phyloP scores from a whole-genome alignment of 169 alveolate species.

The Cryptosporidium ubiquitum region DNA sequence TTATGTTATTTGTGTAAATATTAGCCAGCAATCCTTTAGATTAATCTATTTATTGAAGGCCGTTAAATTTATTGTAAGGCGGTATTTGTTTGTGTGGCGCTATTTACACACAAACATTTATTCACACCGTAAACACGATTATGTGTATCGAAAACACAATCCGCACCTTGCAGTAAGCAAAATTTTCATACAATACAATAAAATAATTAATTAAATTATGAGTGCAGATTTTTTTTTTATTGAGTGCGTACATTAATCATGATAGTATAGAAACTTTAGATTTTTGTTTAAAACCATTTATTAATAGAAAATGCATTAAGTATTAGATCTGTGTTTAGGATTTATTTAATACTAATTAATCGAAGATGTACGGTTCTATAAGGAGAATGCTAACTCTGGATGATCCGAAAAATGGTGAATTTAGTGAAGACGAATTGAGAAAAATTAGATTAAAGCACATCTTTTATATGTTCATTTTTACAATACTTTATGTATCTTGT shows the following conservation, averaged over 20 bases:
- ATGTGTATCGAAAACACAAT: background rate
- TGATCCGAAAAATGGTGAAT: slow-evolving; percentile 21
- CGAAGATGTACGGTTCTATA: slow-evolving; percentile 47
- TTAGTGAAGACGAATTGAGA: slow-evolving; percentile 35
- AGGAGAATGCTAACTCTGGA: slow-evolving; percentile 72
- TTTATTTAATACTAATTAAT: background rate
- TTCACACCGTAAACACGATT: background rate
- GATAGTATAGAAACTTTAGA: background rate
- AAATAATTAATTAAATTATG: background rate
- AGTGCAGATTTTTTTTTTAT: background rate
- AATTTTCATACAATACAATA: too few relatives aligned
- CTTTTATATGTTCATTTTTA: slow-evolving; percentile 43
- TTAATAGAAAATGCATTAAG: background rate
- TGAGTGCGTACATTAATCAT: background rate
- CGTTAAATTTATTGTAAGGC: background rate
- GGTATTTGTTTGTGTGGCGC: background rate
- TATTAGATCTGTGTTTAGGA: background rate
- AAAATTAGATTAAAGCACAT: slow-evolving; percentile 30
- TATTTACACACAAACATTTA: background rate
- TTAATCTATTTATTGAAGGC: background rate
- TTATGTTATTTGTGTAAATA: too few relatives aligned
- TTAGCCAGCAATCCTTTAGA: background rate
- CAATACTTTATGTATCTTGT: slow-evolving; percentile 72
- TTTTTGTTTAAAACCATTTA: background rate
- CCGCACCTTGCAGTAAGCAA: background rate